These are phyloP conservation scores for Coniochaeta hoffmannii DNA, from an alignment of 2,329 filamentous ascomycete species.

Conservation along the genomic window DNA sequence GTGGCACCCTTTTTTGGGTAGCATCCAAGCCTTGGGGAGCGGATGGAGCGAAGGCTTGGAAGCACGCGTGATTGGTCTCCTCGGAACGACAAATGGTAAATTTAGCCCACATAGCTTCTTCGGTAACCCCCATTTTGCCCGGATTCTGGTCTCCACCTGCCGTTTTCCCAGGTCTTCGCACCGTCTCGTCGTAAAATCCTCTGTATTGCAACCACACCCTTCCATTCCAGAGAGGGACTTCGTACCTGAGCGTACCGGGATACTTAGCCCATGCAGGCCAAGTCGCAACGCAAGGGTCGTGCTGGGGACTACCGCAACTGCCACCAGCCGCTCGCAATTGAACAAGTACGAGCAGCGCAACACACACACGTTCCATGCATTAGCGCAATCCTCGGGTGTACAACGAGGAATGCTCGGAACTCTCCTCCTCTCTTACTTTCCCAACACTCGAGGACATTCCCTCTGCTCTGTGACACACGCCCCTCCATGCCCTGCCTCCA, in stretches of 20 bases:
- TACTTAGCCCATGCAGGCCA: background rate
- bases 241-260: background rate
- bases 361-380: conserved; percentile 4
- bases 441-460: background rate
- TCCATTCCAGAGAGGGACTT: background rate
- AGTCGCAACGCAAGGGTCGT: background rate
- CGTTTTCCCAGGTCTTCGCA: background rate
- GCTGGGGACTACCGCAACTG: background rate
- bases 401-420: background rate
- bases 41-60: background rate
- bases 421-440: background rate
- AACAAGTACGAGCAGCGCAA: background rate
- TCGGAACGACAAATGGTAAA: background rate
- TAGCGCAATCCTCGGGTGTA: background rate
- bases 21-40: background rate
- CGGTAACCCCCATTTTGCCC: background rate
- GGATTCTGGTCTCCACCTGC: background rate
- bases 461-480: background rate
- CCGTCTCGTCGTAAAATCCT: conserved; percentile 1
- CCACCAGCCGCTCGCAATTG: conserved; percentile 2
- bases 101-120: background rate
- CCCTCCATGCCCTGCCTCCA: background rate
- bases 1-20: background rate
- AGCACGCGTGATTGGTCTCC: background rate
- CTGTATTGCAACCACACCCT: background rate